Evolutionary conservation across 2,329 filamentous ascomycete genomes (phyloP).

Genomic region (Aspergillus quadricinctus): DNA sequence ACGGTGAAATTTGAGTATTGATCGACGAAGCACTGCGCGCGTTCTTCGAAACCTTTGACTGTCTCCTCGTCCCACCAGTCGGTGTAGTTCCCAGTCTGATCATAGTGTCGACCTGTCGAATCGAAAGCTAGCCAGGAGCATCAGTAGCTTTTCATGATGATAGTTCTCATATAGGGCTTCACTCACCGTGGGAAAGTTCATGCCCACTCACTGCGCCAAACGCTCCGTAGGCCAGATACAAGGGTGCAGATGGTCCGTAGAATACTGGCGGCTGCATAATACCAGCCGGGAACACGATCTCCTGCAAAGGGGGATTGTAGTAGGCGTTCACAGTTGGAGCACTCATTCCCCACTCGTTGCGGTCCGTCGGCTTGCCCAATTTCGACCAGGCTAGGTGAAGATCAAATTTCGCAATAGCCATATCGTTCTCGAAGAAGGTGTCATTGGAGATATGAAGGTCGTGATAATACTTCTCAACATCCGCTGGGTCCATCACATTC

Average conservation of each 20-base stretch:
- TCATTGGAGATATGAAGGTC: slow-evolving; percentile 48
- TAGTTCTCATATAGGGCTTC: neutral
- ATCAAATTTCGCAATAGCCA: slow-evolving; percentile 49
- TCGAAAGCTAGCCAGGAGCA: slow-evolving; percentile 53
- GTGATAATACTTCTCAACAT: slow-evolving; percentile 55
- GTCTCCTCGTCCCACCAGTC: slow-evolving; percentile 65
- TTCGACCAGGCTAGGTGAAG: slow-evolving; percentile 52
- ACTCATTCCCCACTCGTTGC: slow-evolving; percentile 58
- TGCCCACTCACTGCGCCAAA: slow-evolving; percentile 66
- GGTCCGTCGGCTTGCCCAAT: slow-evolving; percentile 57
- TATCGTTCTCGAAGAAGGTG: slow-evolving; percentile 55
- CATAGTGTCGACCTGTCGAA: slow-evolving; percentile 60
- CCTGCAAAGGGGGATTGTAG: slow-evolving; percentile 61
- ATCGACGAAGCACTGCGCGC: slow-evolving; percentile 62
- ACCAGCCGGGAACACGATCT: slow-evolving; percentile 65
- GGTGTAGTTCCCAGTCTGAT: slow-evolving; percentile 60
- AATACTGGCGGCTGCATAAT: slow-evolving; percentile 68
- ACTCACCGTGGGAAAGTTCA: slow-evolving; percentile 58
- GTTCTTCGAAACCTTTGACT: slow-evolving; percentile 54
- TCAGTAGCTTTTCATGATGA: slow-evolving; percentile 1
- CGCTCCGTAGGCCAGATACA: slow-evolving; percentile 65
- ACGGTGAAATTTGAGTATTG: slow-evolving; percentile 62
- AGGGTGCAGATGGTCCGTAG: slow-evolving; percentile 54
- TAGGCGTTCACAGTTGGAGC: slow-evolving; percentile 63
- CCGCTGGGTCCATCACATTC: slow-evolving; percentile 55